Base-by-base conservation (phyloP, 306 rosid genomes). In the Malus fusca region DNA sequence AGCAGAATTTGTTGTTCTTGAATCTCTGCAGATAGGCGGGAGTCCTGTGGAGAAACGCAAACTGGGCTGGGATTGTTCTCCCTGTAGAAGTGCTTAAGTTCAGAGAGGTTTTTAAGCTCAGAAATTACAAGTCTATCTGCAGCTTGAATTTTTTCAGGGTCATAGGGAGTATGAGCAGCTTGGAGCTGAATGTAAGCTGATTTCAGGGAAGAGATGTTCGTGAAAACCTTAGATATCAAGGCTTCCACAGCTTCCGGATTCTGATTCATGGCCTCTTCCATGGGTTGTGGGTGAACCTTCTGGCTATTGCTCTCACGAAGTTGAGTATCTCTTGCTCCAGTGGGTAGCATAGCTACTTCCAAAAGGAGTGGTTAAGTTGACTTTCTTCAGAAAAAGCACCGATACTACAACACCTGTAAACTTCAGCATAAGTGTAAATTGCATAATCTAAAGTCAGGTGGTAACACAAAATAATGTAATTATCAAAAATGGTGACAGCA, bases 231-330 rank as follows among this genome's bases (percentile, higher is more conserved):
- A 62, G 99, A 87, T 76, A 96, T 78, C 80, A 96, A 83, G 65
- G 94, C 82, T 77, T 96, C 98, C 74, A 92, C 66, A 14, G 98
- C 97, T 89, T 92, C 99, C 12, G 96, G 97, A 78, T 90, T 96
- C 91, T 96, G 99, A 79, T 84, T 90, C 89, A 78, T 90, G 83
- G 97, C 90, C 82, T 96, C 99, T 87, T 90, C 99, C 97, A 92
- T 91, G 78, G 99, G 98, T 87, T 96, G 99, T 66, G 99, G 99
- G 86, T 96, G 98, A 83, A 96, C 96, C 84, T 92, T 96, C 87
- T 92, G 98, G 75, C 84, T 89, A 81, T 89, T 96, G 92, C 76
- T 90, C 84, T 96, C 99, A 73, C 96, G 96, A 83, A 89, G 87
- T 90, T 92, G 99, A 59, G 87, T 81, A 72, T 96, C 97, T 83